Conservation (phyloP, 495 filamentous ascomycete species). For the Podospora pseudopauciseta region DNA sequence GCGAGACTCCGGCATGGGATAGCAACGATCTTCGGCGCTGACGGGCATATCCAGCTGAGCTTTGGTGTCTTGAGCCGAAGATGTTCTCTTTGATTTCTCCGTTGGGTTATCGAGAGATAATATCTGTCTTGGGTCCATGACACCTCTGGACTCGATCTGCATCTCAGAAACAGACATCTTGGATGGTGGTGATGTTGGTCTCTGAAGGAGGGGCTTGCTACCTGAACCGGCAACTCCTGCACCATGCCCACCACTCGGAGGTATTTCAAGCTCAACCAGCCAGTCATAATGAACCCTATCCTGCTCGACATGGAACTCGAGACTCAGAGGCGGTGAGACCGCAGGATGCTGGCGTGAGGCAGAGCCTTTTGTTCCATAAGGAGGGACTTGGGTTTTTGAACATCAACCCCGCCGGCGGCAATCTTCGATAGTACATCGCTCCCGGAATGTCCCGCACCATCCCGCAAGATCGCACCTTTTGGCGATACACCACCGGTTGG, state of each 20-base stretch:
- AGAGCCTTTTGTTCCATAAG: not conserved
- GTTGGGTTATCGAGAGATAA: not conserved
- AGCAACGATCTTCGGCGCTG: not conserved
- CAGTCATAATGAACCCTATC: not conserved
- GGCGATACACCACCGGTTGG: not conserved
- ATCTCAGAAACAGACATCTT: not conserved
- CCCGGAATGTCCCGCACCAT: not conserved
- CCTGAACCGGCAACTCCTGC: not conserved
- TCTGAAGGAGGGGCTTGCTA: not conserved
- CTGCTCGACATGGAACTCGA: not conserved
- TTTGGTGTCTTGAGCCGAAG: not conserved
- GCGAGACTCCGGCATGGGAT: not conserved
- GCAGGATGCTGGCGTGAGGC: not conserved
- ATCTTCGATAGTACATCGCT: not conserved
- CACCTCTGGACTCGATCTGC: not conserved
- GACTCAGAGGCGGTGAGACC: constrained; percentile 3
- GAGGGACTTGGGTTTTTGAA: not conserved
- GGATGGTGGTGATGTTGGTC: not conserved
- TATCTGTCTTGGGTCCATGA: not conserved
- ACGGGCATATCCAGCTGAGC: not conserved
- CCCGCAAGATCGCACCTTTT: not conserved
- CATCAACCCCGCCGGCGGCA: not conserved
- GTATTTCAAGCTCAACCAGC: not conserved
- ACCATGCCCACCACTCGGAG: not conserved
- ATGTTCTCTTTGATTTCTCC: not conserved